Evolutionary conservation across 2,329 filamentous ascomycete species (phyloP), one percentile per base, ranked within the genome.

Genomic region (Alternaria ethzedia): DNA sequence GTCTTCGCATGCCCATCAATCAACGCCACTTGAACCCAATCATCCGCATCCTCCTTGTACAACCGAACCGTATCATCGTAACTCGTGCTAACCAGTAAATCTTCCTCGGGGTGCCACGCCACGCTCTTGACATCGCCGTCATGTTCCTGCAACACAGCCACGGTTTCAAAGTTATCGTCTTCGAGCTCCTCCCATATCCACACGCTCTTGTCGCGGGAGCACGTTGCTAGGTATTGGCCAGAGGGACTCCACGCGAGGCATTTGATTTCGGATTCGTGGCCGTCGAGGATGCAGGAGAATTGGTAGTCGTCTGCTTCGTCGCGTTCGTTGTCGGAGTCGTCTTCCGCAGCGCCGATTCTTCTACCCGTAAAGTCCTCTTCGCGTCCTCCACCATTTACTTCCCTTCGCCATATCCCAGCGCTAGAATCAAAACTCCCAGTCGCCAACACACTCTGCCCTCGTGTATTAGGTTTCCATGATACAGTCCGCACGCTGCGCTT

Each of bases 131-230:
- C 94, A 81, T 99, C 96, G 21, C 92, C 94, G 50, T 94, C 91
- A 78, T 99, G 96, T 81, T 98, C 96, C 80, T 92, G 93, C 74
- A 98, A 86, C 57, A 98, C 95, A 0, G 95, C 96, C 15, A 98
- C 90, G 2, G 96, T 98, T 85, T 99, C 96, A 84, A 94, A 98
- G 78, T 98, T 96, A 78, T 97, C 95, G 59, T 97, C 94, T 15
- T 90, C 91, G 57, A 97, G 87, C 78, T 98, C 96, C 81, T 99
- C 96, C 96, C 96, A 99, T 72, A 99, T 93, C 96, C 96, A 99
- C 17, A 98, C 93, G 15, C 89, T 91, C 83, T 98, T 98, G 79
- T 99, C 96, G 52, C 96, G 87, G 57, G 89, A 92, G 80, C 94
- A 97, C 0, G 94, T 97, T 6, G 96, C 96, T 5, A 99, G 86